phyloP scores from a whole-genome alignment of 257 asterid genomes.

The Solanum gandarillasii region DNA sequence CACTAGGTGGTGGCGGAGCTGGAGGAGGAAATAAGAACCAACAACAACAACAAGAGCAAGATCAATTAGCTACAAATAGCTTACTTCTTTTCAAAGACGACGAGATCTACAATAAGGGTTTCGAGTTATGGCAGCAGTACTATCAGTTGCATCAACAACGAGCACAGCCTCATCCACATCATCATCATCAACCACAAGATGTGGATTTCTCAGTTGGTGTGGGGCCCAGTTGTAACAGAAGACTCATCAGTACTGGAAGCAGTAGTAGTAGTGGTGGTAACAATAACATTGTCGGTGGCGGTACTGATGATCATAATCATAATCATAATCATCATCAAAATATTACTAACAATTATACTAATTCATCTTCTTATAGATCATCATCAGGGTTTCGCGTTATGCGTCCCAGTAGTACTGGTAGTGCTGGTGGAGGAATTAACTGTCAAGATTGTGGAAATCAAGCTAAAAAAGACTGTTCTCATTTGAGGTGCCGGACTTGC shows the following conservation, averaged over 20 bases:
- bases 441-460: conserved; percentile 77
- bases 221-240: conserved; percentile 27
- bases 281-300: conserved; percentile 4
- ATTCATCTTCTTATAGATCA: not conserved
- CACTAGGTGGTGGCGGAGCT: conserved; percentile 27
- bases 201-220: conserved; percentile 29
- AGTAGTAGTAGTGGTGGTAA: conserved; percentile 11
- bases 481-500: conserved; percentile 61
- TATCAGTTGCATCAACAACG: conserved; percentile 44
- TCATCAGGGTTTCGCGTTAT: conserved; percentile 32
- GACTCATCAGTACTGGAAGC: conserved; percentile 8
- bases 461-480: conserved; percentile 64
- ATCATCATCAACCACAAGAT: conserved; percentile 18
- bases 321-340: conserved; percentile 1
- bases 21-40: conserved; percentile 13
- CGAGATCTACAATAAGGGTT: conserved; percentile 81
- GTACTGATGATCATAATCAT: conserved; percentile 10
- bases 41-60: conserved; percentile 2
- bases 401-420: conserved; percentile 1
- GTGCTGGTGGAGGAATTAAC: conserved; percentile 28
- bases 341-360: not conserved
- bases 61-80: conserved; percentile 14
- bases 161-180: conserved; percentile 8
- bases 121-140: conserved; percentile 70
- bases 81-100: conserved; percentile 46